A percentile compares a stretch with the other conserved stretches of the same genome.
phyloP scores from a whole-genome alignment of 805 yeast species.

The Candida nemodendra region DNA sequence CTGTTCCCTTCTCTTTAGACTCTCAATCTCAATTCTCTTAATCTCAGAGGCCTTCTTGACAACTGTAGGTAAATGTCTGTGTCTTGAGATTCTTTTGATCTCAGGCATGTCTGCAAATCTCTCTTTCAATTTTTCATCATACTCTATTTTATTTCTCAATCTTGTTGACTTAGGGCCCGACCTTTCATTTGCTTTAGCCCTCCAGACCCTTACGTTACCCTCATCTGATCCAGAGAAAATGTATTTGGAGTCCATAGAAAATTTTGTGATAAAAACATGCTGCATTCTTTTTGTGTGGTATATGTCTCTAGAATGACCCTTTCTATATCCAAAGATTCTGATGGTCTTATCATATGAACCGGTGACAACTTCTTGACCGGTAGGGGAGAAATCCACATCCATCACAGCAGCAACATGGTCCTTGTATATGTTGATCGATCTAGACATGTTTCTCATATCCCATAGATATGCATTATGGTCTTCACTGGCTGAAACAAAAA shows the following conservation, averaged over 20 bases:
- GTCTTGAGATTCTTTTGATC: conserved; percentile 82
- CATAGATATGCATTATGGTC: conserved; percentile 93
- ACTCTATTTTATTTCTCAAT: conserved; percentile 80
- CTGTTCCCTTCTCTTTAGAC: conserved; percentile 76
- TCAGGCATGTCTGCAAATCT: conserved; percentile 97
- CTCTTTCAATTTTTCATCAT: conserved; percentile 88
- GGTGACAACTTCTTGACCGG: conserved; percentile 93
- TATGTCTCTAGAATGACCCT: conserved; percentile 92
- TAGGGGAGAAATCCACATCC: conserved; percentile 93
- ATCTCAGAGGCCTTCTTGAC: conserved; percentile 88
- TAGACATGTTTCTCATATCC: conserved; percentile 90
- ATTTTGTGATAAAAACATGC: conserved; percentile 79
- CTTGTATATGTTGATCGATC: conserved; percentile 81
- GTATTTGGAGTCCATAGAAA: conserved; percentile 85
- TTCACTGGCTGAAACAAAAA: conserved; percentile 88
- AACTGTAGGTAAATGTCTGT: conserved; percentile 86
- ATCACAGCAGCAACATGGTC: conserved; percentile 96
- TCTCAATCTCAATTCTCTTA: conserved; percentile 68
- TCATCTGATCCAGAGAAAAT: conserved; percentile 92
- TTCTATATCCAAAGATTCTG: conserved; percentile 63
- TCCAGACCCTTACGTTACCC: conserved; percentile 92
- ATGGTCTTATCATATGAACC: conserved; percentile 95
- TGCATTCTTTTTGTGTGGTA: conserved; percentile 99
- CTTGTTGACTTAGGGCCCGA: conserved; percentile 76
- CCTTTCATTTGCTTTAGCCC: conserved; percentile 82